Conservation (phyloP, 148 eudicot species). For the Chenopodium berlandieri region DNA sequence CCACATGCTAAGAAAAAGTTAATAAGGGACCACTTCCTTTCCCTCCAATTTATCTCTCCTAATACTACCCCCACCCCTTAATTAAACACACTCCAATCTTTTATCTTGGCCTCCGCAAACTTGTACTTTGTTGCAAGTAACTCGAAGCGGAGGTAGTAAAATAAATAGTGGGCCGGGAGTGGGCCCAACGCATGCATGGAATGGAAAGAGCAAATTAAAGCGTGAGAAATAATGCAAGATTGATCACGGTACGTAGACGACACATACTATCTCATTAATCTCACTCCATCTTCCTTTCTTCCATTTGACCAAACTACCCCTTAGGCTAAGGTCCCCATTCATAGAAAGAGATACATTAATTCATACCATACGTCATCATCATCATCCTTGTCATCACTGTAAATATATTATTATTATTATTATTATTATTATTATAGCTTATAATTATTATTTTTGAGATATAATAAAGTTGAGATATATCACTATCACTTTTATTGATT, state of each 20-base stretch:
- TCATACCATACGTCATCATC: neutral
- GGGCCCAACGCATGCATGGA: slow-evolving; percentile 26
- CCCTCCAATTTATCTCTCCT: too few species aligned
- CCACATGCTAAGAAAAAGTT: too few species aligned
- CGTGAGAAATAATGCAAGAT: neutral
- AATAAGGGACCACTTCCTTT: too few species aligned
- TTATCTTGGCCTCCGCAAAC: too few species aligned
- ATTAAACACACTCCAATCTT: too few species aligned
- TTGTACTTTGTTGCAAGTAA: too few species aligned
- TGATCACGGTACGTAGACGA: neutral
- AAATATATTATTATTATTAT: too few species aligned
- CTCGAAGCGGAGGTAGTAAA: too few species aligned
- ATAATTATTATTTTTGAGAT: neutral
- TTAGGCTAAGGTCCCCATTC: neutral
- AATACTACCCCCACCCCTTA: too few species aligned
- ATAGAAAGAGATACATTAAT: neutral
- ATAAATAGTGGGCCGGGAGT: neutral
- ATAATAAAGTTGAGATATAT: neutral
- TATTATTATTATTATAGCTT: too few species aligned
- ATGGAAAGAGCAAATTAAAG: neutral
- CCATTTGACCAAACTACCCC: neutral
- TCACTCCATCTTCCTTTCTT: neutral
- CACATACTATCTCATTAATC: neutral
- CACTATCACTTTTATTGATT: slow-evolving; percentile 1
- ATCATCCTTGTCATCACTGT: neutral